Evolutionary conservation across 2,329 filamentous ascomycete species (phyloP).

Genomic region (Acarospora socialis): DNA sequence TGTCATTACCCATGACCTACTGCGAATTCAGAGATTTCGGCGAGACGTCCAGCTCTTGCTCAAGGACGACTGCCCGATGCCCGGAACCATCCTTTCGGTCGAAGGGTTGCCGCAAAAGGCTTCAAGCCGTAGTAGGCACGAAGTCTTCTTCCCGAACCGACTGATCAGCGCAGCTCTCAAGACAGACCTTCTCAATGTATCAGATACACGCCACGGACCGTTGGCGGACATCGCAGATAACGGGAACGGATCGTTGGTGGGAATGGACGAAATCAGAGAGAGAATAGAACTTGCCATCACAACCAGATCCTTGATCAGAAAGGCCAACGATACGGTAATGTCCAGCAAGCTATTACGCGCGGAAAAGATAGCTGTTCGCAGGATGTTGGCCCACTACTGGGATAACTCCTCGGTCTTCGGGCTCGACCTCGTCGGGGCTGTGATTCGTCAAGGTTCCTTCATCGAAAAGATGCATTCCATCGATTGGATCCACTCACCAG

Average conservation of each 20-base stretch:
- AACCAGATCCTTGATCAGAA: constrained; percentile 25
- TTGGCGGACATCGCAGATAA: constrained; percentile 34
- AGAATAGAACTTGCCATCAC: constrained; percentile 35
- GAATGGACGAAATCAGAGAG: constrained; percentile 38
- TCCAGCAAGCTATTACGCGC: constrained; percentile 9
- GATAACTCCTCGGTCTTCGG: constrained; percentile 26
- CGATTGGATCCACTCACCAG: constrained; percentile 64
- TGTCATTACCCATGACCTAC: constrained; percentile 40
- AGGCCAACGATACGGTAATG: constrained; percentile 23
- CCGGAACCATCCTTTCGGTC: constrained; percentile 46
- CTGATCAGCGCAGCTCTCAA: constrained; percentile 37
- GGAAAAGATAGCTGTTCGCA: constrained; percentile 22
- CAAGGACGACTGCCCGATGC: constrained; percentile 40
- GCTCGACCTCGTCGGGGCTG: constrained; percentile 28
- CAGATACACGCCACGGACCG: constrained; percentile 18
- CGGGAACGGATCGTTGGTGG: constrained; percentile 22
- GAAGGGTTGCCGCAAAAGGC: background rate
- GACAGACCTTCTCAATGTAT: constrained; percentile 27
- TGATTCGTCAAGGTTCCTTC: constrained; percentile 30
- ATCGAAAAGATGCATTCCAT: constrained; percentile 53
- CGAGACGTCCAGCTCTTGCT: constrained; percentile 40
- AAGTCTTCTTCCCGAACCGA: constrained; percentile 43
- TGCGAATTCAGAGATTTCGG: constrained; percentile 49
- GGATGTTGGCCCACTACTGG: constrained; percentile 32
- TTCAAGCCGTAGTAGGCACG: constrained; percentile 11